Evolutionary conservation across 129 eudicot species (phyloP), one percentile per base, ranked within the genome.

Genomic region (Sambucus nigra): DNA sequence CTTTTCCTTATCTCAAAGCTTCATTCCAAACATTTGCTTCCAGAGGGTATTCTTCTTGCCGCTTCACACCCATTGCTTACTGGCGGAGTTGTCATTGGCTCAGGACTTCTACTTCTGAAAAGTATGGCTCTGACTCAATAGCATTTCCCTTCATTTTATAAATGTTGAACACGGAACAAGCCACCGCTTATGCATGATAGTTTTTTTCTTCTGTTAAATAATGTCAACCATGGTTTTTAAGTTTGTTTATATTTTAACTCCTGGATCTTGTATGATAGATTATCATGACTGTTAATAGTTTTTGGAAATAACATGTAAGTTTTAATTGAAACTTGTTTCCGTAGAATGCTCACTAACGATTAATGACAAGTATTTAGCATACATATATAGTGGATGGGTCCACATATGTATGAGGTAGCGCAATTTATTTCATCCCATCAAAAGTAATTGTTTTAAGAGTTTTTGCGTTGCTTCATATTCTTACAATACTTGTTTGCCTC

Each of bases 1-100:
- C 27, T 44, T 45, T 59, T 24, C 7, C 55, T 72, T 18, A 56
- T 22, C 17, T 56, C 38, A 49, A 3, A 0, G 21, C 21, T 69
- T 19, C 10, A 46, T 55, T 26, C 15, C 63, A 20, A 66, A 60
- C 47, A 59, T 24, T 48, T 67, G 62, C 61, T 42, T 63, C 71
- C 88, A 86, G 99, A 91, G 72, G 94, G 95, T 35, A 57, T 82
- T 51, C 82, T 74, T 56, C 40, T 81, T 57, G 94, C 87, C 47
- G 82, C 80, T 65, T 67, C 95, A 27, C 70, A 73, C 57, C 99
- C 99, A 14, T 69, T 86, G 38, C 60, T 75, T 27, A 74, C 94
- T 14, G 62, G 71, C 48, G 95, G 94, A 56, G 77, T 78, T 42
- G 69, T 70, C 42, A 15, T 77, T 65, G 95, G 94, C 22, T 76